Evolutionary conservation across 768 basidiomycete species (phyloP).

Genomic region (Nevesoporus exiguus): DNA sequence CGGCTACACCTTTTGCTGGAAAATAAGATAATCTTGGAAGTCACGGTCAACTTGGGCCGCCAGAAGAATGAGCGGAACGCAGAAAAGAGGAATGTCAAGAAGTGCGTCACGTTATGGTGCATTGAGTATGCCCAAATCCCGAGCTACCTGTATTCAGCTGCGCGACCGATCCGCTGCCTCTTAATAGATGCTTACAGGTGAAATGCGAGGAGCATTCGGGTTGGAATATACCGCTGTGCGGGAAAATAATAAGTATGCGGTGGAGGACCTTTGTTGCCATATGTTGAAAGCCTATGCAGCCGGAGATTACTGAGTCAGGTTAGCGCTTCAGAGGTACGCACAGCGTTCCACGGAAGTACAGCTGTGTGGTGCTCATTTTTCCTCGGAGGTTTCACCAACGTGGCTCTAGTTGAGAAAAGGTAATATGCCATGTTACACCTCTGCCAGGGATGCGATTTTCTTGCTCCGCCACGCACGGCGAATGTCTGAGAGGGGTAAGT

Average conservation of each 20-base stretch:
- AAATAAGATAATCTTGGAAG: not conserved
- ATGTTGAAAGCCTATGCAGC: not conserved
- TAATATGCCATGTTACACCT: not conserved
- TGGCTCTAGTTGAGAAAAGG: not conserved
- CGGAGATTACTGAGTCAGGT: not conserved
- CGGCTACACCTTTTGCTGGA: not conserved
- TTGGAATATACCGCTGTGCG: not conserved
- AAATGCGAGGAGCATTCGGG: not conserved
- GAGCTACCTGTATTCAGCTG: not conserved
- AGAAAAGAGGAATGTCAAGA: not conserved
- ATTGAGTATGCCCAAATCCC: not conserved
- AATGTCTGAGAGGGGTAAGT: not conserved
- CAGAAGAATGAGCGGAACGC: slow-evolving; percentile 11
- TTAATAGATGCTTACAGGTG: not conserved
- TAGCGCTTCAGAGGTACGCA: not conserved
- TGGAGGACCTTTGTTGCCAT: not conserved
- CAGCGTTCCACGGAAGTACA: not conserved
- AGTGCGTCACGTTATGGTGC: not conserved
- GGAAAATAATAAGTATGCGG: not conserved
- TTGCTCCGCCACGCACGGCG: not conserved
- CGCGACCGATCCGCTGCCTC: slow-evolving; percentile 16
- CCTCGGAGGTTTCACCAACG: not conserved
- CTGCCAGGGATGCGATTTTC: not conserved
- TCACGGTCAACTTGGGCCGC: slow-evolving; percentile 27
- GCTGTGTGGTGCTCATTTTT: not conserved